Percentiles rank a stretch among this genome's conserved stretches.
phyloP scores from a whole-genome alignment of 1,284 basidiomycete genomes.

The Cystobasidium sp. region DNA sequence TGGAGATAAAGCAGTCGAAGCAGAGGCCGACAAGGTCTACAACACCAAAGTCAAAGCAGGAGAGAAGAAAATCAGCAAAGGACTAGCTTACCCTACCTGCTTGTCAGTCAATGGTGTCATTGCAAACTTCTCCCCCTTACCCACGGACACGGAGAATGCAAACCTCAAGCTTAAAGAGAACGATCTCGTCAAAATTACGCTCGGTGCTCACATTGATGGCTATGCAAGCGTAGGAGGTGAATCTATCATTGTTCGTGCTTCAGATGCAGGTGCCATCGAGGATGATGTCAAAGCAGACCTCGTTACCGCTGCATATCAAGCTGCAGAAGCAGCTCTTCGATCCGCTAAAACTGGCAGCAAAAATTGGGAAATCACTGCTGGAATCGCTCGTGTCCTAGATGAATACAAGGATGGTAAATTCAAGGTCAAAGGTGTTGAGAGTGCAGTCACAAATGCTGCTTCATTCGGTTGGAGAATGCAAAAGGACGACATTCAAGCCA shows the following conservation, averaged over 20 bases:
- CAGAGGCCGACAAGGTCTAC: slow-evolving; percentile 81
- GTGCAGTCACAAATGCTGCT: slow-evolving; percentile 59
- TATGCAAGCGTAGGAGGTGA: slow-evolving; percentile 87
- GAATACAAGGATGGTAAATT: slow-evolving; percentile 63
- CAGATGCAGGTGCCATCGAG: slow-evolving; percentile 67
- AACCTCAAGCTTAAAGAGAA: slow-evolving; percentile 79
- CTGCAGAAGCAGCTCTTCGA: slow-evolving; percentile 77
- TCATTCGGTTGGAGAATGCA: slow-evolving; percentile 53
- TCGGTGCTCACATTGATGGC: slow-evolving; percentile 94
- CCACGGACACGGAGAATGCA: slow-evolving; percentile 66
- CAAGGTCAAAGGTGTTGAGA: slow-evolving; percentile 85
- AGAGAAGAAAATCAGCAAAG: slow-evolving; percentile 68
- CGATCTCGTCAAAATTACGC: slow-evolving; percentile 93
- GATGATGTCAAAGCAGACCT: slow-evolving; percentile 87
- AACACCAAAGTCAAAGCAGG: slow-evolving; percentile 71
- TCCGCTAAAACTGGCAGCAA: slow-evolving; percentile 72
- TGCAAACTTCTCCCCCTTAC: slow-evolving; percentile 65
- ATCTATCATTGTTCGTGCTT: slow-evolving; percentile 82
- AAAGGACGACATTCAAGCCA: slow-evolving; percentile 90
- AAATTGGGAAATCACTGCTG: slow-evolving; percentile 93
- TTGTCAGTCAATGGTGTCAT: slow-evolving; percentile 82
- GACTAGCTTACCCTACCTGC: slow-evolving; percentile 92
- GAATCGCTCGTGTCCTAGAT: slow-evolving; percentile 69
- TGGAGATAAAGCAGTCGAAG: slow-evolving; percentile 89
- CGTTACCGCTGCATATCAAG: slow-evolving; percentile 88